Percentiles rank a stretch among this genome's conserved stretches.
These are phyloP conservation scores for Saccharomyces jurei DNA, from an alignment of 805 yeast species.

Conservation along the genomic window DNA sequence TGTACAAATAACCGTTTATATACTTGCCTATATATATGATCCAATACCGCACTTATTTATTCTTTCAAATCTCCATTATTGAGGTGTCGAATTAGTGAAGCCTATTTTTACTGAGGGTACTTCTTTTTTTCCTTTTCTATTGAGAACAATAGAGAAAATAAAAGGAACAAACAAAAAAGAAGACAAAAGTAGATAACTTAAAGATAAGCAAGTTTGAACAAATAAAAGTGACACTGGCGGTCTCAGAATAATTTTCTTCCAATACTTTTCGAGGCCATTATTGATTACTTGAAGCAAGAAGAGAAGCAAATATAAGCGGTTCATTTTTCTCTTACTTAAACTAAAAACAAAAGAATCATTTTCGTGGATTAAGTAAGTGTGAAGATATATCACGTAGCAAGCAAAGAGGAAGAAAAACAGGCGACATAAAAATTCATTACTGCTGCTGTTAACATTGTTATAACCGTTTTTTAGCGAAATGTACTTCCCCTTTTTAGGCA, in stretches of 20 bases:
- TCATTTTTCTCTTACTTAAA: background rate
- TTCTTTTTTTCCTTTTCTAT: background rate
- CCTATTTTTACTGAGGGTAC: background rate
- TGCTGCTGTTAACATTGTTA: background rate
- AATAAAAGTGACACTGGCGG: background rate
- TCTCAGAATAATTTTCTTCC: background rate
- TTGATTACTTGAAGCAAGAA: background rate
- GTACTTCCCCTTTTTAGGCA: constrained; percentile 33
- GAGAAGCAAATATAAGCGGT: background rate
- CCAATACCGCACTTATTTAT: background rate
- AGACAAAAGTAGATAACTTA: background rate
- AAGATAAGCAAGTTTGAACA: background rate
- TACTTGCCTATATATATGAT: background rate
- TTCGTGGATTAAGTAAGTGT: background rate
- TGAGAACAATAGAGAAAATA: background rate
- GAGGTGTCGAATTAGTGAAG: background rate
- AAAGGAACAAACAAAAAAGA: background rate
- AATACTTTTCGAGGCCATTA: background rate
- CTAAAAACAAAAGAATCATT: background rate
- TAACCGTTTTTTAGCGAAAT: background rate
- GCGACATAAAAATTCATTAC: background rate
- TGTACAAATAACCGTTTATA: background rate
- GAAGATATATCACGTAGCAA: background rate
- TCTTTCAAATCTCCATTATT: background rate
- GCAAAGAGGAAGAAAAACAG: background rate